These are phyloP conservation scores for Phytophthora hibernalis DNA, from an alignment of 352 stramenopile species.

Conservation along the genomic window DNA sequence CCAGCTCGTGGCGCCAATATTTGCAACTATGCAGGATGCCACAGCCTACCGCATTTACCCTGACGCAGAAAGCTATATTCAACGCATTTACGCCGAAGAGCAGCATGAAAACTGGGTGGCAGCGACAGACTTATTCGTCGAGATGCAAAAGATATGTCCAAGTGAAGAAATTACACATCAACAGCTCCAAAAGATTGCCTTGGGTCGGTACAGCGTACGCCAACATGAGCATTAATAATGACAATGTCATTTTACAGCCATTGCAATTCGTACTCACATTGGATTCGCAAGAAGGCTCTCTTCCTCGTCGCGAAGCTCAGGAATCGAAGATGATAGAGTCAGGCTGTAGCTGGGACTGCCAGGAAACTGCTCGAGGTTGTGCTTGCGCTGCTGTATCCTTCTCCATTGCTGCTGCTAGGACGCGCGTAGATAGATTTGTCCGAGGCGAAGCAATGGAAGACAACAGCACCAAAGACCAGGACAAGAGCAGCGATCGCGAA, in stretches of 20 bases:
- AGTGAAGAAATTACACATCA: slow-evolving; percentile 58
- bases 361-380: slow-evolving; percentile 43
- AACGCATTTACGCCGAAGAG: slow-evolving; percentile 77
- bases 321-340: slow-evolving; percentile 37
- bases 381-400: slow-evolving; percentile 38
- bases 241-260: not conserved
- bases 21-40: slow-evolving; percentile 68
- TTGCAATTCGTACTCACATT: slow-evolving; percentile 21
- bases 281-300: slow-evolving; percentile 58
- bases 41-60: slow-evolving; percentile 54
- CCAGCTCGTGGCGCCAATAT: slow-evolving; percentile 66
- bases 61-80: slow-evolving; percentile 69
- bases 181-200: slow-evolving; percentile 64
- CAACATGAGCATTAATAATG: slow-evolving; percentile 32
- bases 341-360: slow-evolving; percentile 42
- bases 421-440: slow-evolving; percentile 77
- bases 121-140: slow-evolving; percentile 74
- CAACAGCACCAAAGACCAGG: slow-evolving; percentile 67
- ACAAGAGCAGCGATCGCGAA: slow-evolving; percentile 81
- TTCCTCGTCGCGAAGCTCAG: slow-evolving; percentile 57
- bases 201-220: slow-evolving; percentile 68
- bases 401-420: slow-evolving; percentile 12
- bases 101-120: slow-evolving; percentile 69
- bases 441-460: slow-evolving; percentile 83
- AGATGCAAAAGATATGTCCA: slow-evolving; percentile 70